phyloP scores from a whole-genome alignment of 805 yeast genomes.

The Candida silvatica region DNA sequence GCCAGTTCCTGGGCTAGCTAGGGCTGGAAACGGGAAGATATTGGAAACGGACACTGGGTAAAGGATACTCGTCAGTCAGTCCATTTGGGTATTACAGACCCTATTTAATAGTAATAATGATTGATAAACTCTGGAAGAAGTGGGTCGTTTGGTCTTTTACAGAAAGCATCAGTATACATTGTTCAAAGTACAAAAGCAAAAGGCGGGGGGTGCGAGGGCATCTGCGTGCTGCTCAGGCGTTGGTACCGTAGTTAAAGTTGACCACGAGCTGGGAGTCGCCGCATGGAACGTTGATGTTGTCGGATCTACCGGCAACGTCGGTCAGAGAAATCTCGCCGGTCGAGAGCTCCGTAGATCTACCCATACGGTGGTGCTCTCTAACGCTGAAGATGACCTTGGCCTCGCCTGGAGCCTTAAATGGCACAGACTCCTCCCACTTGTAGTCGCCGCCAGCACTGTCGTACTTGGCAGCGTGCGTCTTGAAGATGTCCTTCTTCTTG shows the following conservation, averaged over 20 bases:
- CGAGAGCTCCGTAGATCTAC: slow-evolving; percentile 61
- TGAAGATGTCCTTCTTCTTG: slow-evolving; percentile 49
- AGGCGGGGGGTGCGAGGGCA: neutral
- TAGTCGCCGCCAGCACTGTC: slow-evolving; percentile 31
- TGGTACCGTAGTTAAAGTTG: slow-evolving; percentile 30
- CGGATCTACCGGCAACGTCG: slow-evolving; percentile 39
- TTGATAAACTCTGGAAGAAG: no score
- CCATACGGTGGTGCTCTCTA: slow-evolving; percentile 61
- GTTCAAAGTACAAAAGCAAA: slow-evolving; percentile 1
- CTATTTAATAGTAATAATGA: no score
- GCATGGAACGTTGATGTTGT: slow-evolving; percentile 30
- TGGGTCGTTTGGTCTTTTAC: no score
- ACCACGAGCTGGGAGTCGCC: slow-evolving; percentile 33
- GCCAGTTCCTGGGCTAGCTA: no score
- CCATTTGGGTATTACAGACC: no score
- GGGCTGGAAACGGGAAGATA: no score
- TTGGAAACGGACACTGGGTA: no score
- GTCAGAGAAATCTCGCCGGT: slow-evolving; percentile 42
- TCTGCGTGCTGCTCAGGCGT: neutral
- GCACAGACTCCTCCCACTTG: slow-evolving; percentile 54
- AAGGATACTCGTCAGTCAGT: no score
- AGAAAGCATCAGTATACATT: no score
- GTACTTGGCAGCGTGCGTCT: slow-evolving; percentile 52
- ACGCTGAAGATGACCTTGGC: slow-evolving; percentile 54
- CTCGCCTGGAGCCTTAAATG: slow-evolving; percentile 59